A percentile compares a stretch with the other conserved stretches of the same genome.
Evolutionary conservation across 2,329 filamentous ascomycete genomes (phyloP).

Genomic region (Fusarium sp.): DNA sequence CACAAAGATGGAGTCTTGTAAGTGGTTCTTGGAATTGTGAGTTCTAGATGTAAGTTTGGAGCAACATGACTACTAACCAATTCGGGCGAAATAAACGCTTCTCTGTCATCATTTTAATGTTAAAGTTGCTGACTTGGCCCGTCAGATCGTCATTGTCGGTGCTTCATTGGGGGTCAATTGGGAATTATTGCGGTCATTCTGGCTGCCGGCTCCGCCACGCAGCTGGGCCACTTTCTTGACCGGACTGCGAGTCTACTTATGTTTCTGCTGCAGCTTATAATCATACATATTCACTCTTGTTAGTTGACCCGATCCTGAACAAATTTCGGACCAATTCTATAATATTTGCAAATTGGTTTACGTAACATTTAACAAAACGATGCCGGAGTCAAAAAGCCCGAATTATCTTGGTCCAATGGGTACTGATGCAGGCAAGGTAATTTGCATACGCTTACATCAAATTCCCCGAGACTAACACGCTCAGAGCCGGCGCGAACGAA

Average conservation of each 20-base stretch:
- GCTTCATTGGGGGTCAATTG: too few relatives aligned
- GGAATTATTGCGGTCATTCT: background rate
- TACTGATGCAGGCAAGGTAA: conserved; percentile 3
- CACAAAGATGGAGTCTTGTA: background rate
- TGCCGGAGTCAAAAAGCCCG: background rate
- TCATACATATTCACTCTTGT: background rate
- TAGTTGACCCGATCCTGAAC: background rate
- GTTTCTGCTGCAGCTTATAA: background rate
- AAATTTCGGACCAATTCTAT: background rate
- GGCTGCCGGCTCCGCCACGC: background rate
- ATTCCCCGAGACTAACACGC: background rate
- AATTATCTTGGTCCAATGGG: background rate
- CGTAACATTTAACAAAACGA: background rate
- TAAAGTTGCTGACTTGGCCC: background rate
- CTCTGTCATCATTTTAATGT: background rate
- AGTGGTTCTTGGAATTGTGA: background rate
- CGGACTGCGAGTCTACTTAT: background rate
- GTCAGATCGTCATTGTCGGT: background rate
- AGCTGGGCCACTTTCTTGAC: background rate
- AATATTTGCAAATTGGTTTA: background rate
- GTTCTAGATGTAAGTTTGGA: background rate
- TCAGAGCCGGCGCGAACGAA: conserved; percentile 13
- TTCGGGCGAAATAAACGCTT: background rate
- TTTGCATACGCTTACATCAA: background rate
- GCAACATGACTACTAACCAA: background rate